Conservation (phyloP, 1,284 basidiomycete species). For the Leccinum subspadiceum region DNA sequence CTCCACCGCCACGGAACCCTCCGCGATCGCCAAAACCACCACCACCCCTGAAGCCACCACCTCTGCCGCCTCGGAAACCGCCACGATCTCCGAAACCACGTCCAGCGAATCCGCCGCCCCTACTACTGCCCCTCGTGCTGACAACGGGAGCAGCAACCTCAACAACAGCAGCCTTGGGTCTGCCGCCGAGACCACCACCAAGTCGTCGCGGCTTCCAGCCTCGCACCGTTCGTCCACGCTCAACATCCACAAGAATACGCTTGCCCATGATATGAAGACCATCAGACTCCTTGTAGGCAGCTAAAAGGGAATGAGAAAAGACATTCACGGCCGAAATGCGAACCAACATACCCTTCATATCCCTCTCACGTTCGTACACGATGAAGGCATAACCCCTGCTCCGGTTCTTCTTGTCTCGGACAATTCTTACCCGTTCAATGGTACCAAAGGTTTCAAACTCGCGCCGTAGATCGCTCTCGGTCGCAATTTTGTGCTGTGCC, state of each 20-base stretch:
- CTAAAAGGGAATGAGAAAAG: slow-evolving; percentile 42
- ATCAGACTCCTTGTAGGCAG: slow-evolving; percentile 99
- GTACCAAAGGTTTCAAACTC: slow-evolving; percentile 96
- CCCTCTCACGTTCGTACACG: slow-evolving; percentile 95
- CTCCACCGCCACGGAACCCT: slow-evolving; percentile 36
- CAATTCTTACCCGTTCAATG: slow-evolving; percentile 89
- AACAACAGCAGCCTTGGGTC: slow-evolving; percentile 80
- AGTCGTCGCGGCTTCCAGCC: slow-evolving; percentile 97
- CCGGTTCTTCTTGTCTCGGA: slow-evolving; percentile 85
- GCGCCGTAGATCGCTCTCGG: slow-evolving; percentile 86
- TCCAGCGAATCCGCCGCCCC: slow-evolving; percentile 44
- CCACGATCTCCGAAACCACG: slow-evolving; percentile 45
- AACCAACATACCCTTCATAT: slow-evolving; percentile 87
- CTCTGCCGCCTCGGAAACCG: slow-evolving; percentile 41
- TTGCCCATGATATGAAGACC: slow-evolving; percentile 95
- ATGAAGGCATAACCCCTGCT: slow-evolving; percentile 95
- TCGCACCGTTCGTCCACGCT: slow-evolving; percentile 95
- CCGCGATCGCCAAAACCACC: slow-evolving; percentile 38
- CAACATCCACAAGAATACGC: slow-evolving; percentile 94
- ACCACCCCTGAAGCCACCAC: slow-evolving; percentile 40
- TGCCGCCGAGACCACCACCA: slow-evolving; percentile 93
- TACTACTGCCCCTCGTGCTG: slow-evolving; percentile 20
- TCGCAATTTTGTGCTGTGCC: slow-evolving; percentile 78
- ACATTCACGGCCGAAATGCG: slow-evolving; percentile 11
- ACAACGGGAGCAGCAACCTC: slow-evolving; percentile 46